phyloP scores from a whole-genome alignment of 441 rosid species.

The Monsonia emarginata region DNA sequence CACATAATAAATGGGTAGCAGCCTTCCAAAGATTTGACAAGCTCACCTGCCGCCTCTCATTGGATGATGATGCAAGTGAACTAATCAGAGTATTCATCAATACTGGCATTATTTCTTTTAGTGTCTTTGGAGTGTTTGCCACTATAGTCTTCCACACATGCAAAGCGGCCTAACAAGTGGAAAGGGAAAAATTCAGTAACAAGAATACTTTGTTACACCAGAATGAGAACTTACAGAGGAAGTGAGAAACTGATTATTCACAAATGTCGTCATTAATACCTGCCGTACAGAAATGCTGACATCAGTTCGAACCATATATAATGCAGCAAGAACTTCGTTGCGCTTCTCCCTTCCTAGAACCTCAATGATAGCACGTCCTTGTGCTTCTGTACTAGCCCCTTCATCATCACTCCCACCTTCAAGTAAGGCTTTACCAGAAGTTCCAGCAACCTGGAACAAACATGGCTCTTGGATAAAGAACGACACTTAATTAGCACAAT shows the following conservation, averaged over 20 bases:
- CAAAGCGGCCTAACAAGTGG: slow-evolving; percentile 68
- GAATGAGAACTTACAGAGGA: slow-evolving; percentile 4
- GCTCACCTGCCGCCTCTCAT: slow-evolving; percentile 95
- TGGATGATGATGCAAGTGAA: slow-evolving; percentile 88
- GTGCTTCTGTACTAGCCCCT: slow-evolving; percentile 99
- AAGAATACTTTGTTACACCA: neutral
- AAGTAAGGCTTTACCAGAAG: slow-evolving; percentile 96
- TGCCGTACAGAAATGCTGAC: slow-evolving; percentile 94
- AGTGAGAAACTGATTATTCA: neutral
- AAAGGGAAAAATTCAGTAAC: neutral
- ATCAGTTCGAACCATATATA: slow-evolving; percentile 98
- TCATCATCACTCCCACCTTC: slow-evolving; percentile 99
- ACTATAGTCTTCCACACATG: slow-evolving; percentile 99
- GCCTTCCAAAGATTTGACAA: slow-evolving; percentile 7
- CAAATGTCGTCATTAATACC: slow-evolving; percentile 42
- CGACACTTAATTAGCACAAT: slow-evolving; percentile 10
- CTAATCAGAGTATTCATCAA: slow-evolving; percentile 86
- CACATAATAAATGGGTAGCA: neutral
- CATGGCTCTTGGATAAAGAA: slow-evolving; percentile 4
- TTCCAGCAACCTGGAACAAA: slow-evolving; percentile 83
- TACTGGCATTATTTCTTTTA: slow-evolving; percentile 95
- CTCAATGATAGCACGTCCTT: slow-evolving; percentile 98
- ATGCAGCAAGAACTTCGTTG: slow-evolving; percentile 93
- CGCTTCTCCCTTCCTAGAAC: slow-evolving; percentile 93
- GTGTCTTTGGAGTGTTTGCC: slow-evolving; percentile 96